A percentile compares a stretch with the other conserved stretches of the same genome.
phyloP scores from a whole-genome alignment of 2,329 filamentous ascomycete species.

The Scopulariopsis brevicaulis region DNA sequence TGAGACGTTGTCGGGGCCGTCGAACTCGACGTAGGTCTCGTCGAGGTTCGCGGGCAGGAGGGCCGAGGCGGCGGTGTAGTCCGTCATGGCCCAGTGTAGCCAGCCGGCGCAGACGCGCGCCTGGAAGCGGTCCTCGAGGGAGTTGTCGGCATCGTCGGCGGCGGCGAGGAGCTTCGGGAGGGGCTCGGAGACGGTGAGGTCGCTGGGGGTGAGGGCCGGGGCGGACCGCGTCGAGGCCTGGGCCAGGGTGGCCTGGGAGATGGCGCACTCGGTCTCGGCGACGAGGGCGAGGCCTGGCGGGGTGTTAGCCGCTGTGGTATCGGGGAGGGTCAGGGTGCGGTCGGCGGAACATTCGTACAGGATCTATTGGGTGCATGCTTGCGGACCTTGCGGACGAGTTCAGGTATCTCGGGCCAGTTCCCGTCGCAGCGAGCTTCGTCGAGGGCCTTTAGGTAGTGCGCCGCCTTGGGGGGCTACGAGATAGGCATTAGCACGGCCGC shows the following conservation, averaged over 20 bases:
- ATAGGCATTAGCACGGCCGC: background rate
- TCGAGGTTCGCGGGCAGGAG: constrained; percentile 54
- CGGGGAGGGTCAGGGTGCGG: background rate
- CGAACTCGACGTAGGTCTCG: constrained; percentile 38
- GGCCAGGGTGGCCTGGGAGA: constrained; percentile 43
- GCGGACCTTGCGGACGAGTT: constrained; percentile 83
- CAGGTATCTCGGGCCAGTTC: constrained; percentile 76
- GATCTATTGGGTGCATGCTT: constrained; percentile 82
- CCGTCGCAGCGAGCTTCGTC: constrained; percentile 81
- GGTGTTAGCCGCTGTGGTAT: background rate
- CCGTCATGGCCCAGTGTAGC: constrained; percentile 68
- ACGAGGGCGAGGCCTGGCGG: constrained; percentile 41
- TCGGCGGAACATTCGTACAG: constrained; percentile 46
- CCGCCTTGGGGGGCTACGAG: constrained; percentile 48
- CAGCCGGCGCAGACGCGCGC: constrained; percentile 75
- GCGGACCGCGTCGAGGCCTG: constrained; percentile 26
- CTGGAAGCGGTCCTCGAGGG: constrained; percentile 56
- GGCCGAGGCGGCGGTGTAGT: constrained; percentile 50
- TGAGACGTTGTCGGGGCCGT: constrained; percentile 40
- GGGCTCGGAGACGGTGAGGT: constrained; percentile 31
- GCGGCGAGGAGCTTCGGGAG: constrained; percentile 40
- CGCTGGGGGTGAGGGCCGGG: constrained; percentile 26
- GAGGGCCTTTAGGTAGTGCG: constrained; percentile 69
- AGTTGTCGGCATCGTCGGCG: constrained; percentile 44
- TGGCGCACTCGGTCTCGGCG: constrained; percentile 56